A percentile compares a stretch with the other conserved stretches of the same genome.
Conservation (phyloP, 192 early-diverging fungal genomes). For the Phlyctochytrium arcticum region DNA sequence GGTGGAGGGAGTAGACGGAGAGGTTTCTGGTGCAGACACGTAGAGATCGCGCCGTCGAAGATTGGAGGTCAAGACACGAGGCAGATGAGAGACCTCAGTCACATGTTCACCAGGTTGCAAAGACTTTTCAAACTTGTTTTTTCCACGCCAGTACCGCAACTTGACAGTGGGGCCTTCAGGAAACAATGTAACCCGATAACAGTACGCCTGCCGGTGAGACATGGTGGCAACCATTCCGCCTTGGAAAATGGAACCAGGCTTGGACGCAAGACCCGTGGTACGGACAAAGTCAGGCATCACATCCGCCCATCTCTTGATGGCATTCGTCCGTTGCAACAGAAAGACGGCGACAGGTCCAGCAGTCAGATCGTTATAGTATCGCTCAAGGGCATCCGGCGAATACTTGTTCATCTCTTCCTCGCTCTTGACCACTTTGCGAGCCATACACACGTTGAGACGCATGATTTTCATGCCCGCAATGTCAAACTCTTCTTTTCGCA, state of each 20-base stretch:
- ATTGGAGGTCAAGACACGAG: slow-evolving; percentile 7
- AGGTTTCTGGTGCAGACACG: too few species aligned
- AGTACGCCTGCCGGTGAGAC: not conserved
- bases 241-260: not conserved
- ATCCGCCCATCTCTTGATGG: not conserved
- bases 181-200: slow-evolving; percentile 4
- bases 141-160: slow-evolving; percentile 3
- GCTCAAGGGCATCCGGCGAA: not conserved
- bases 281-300: not conserved
- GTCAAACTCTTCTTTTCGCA: not conserved
- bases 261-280: not conserved
- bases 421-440: not conserved
- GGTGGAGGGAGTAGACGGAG: too few species aligned
- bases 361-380: slow-evolving; percentile 1
- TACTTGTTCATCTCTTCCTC: not conserved
- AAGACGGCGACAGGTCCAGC: slow-evolving; percentile 8
- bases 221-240: not conserved
- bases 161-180: slow-evolving; percentile 7
- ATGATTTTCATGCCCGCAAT: not conserved
- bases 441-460: not conserved
- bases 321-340: slow-evolving; percentile 5
- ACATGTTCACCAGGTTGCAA: not conserved
- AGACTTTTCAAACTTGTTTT: slow-evolving; percentile 6
- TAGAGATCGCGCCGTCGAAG: not conserved
- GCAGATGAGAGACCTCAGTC: not conserved